phyloP scores from a whole-genome alignment of 495 filamentous ascomycete species.

The Thermochaetoides thermophila region DNA sequence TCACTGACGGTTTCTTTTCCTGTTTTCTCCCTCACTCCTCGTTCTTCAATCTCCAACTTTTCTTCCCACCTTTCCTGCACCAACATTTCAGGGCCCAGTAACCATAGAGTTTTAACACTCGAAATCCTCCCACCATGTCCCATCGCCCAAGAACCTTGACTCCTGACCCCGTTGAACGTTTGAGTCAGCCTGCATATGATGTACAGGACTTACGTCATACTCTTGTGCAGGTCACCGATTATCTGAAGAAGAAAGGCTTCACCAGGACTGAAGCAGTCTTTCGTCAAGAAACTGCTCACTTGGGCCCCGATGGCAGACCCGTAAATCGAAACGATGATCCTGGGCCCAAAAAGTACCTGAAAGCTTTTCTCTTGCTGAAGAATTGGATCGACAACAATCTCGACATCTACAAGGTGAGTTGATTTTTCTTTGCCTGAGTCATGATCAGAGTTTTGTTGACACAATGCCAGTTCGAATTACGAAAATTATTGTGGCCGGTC shows the following conservation, averaged over 20 bases:
- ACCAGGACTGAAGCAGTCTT: slow-evolving; percentile 85
- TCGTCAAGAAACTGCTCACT: slow-evolving; percentile 62
- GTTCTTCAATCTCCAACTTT: too few relatives aligned
- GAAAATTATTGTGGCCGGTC: slow-evolving; percentile 74
- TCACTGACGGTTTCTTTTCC: too few relatives aligned
- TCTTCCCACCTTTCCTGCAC: too few relatives aligned
- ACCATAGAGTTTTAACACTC: too few relatives aligned
- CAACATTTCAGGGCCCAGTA: too few relatives aligned
- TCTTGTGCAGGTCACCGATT: slow-evolving; percentile 71
- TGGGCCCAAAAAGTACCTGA: slow-evolving; percentile 59
- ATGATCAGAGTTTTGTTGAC: slow-evolving; percentile 16
- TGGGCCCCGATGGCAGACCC: slow-evolving; percentile 62
- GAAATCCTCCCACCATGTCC: too few relatives aligned
- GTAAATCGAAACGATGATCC: slow-evolving; percentile 50
- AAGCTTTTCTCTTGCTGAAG: slow-evolving; percentile 55
- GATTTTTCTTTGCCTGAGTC: slow-evolving; percentile 1
- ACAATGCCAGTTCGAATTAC: slow-evolving; percentile 56
- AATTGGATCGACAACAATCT: slow-evolving; percentile 79
- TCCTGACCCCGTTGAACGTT: too few relatives aligned
- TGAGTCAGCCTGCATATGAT: background rate
- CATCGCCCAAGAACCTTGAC: too few relatives aligned
- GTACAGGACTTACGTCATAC: background rate
- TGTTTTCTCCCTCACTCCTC: too few relatives aligned
- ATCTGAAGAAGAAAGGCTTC: slow-evolving; percentile 91
- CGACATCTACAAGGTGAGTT: slow-evolving; percentile 73